Conservation (phyloP, 2,329 filamentous ascomycete species). For the Colletotrichum sidae region DNA sequence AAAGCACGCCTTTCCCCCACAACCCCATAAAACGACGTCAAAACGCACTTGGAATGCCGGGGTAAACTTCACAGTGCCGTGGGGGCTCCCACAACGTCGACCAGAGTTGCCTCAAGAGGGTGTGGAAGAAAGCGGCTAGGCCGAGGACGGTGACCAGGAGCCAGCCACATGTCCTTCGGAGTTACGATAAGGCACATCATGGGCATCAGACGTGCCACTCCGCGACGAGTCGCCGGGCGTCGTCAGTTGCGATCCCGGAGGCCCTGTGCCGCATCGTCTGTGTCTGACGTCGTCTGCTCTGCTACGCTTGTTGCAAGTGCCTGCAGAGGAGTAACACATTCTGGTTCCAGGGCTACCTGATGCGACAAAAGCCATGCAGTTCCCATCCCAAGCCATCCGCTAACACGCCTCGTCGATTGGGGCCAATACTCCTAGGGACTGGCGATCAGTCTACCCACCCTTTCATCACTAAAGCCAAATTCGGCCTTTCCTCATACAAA, state of each 20-base stretch:
- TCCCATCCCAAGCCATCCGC: conserved; percentile 6
- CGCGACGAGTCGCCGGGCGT: background rate
- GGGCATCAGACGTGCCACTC: background rate
- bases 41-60: conserved; percentile 31
- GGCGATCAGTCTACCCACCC: conserved; percentile 14
- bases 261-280: background rate
- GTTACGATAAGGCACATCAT: conserved; percentile 24
- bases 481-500: conserved; percentile 10
- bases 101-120: conserved; percentile 20
- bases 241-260: conserved; percentile 18
- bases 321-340: no score
- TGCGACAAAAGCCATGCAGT: background rate
- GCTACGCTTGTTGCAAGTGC: background rate
- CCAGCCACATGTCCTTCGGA: conserved; percentile 24
- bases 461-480: conserved; percentile 8
- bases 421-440: conserved; percentile 1
- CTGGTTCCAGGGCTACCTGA: no score
- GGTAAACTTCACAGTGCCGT: conserved; percentile 34
- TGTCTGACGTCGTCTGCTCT: conserved; percentile 3
- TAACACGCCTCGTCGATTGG: conserved; percentile 17
- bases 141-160: conserved; percentile 18
- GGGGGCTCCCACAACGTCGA: conserved; percentile 33
- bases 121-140: conserved; percentile 18
- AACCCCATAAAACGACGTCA: conserved; percentile 39
- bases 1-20: conserved; percentile 32